These are phyloP conservation scores for Pseudogymnoascus sp. DNA, from an alignment of 2,329 filamentous ascomycete species.

Conservation along the genomic window DNA sequence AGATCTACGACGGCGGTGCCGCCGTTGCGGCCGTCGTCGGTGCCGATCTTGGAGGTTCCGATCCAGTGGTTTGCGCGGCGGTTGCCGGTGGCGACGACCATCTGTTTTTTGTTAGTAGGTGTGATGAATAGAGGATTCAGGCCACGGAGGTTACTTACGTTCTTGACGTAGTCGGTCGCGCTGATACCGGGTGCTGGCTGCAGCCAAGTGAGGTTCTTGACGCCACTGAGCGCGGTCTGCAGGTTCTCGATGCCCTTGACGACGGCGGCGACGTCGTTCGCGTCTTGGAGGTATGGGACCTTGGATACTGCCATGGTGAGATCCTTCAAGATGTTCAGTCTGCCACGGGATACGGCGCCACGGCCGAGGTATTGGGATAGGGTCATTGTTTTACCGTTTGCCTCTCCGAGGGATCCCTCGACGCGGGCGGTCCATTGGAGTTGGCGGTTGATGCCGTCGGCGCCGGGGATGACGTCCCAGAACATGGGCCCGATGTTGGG, in stretches of 20 bases:
- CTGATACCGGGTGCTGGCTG: slow-evolving; percentile 45
- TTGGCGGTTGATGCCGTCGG: slow-evolving; percentile 54
- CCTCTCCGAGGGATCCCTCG: slow-evolving; percentile 34
- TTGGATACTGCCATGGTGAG: slow-evolving; percentile 53
- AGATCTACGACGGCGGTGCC: slow-evolving; percentile 55
- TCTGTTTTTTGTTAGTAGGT: slow-evolving; percentile 12
- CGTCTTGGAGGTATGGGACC: slow-evolving; percentile 50
- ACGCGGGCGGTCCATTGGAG: slow-evolving; percentile 62
- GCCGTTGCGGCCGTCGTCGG: slow-evolving; percentile 43
- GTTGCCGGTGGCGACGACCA: slow-evolving; percentile 27
- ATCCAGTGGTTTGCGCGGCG: slow-evolving; percentile 44
- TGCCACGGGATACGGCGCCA: slow-evolving; percentile 51
- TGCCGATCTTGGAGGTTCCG: slow-evolving; percentile 52
- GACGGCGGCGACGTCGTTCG: slow-evolving; percentile 51
- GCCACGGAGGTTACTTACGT: slow-evolving; percentile 29
- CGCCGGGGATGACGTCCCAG: slow-evolving; percentile 50
- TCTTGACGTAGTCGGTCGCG: slow-evolving; percentile 48
- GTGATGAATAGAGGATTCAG: background rate
- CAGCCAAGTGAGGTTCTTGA: slow-evolving; percentile 47
- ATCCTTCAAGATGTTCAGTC: slow-evolving; percentile 50
- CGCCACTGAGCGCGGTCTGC: slow-evolving; percentile 43
- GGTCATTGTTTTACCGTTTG: slow-evolving; percentile 24
- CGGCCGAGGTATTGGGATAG: slow-evolving; percentile 57
- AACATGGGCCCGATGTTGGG: slow-evolving; percentile 58
- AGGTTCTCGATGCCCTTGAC: slow-evolving; percentile 56